These are phyloP conservation scores for Aspergillus egyptiacus DNA, from an alignment of 495 filamentous ascomycete species.

Conservation along the genomic window DNA sequence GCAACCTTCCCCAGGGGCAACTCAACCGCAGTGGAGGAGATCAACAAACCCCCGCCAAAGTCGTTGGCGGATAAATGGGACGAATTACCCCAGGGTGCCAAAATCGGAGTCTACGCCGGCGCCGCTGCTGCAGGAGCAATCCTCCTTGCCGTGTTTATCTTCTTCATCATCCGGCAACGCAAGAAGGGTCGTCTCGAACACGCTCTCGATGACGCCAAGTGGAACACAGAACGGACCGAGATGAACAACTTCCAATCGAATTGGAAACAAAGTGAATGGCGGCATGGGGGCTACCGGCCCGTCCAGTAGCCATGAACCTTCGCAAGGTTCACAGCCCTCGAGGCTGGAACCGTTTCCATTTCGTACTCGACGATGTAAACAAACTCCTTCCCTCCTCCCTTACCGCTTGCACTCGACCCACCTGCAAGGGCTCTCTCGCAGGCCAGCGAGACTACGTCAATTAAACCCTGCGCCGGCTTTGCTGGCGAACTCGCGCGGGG, in stretches of 20 bases:
- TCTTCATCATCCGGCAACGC: conserved; percentile 64
- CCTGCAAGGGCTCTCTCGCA: conserved; percentile 11
- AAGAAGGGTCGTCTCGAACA: conserved; percentile 59
- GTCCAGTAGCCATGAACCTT: conserved; percentile 24
- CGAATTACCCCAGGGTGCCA: conserved; percentile 45
- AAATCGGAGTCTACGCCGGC: conserved; percentile 54
- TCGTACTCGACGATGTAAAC: conserved; percentile 13
- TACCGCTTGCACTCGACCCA: not conserved
- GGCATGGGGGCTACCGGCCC: conserved; percentile 31
- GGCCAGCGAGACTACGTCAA: conserved; percentile 9
- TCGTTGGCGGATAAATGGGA: conserved; percentile 52
- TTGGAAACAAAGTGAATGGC: conserved; percentile 39
- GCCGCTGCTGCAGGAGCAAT: conserved; percentile 47
- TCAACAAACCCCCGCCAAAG: conserved; percentile 32
- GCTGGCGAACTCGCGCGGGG: conserved; percentile 21
- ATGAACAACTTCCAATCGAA: conserved; percentile 49
- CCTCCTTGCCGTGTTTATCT: conserved; percentile 40
- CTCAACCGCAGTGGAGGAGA: conserved; percentile 45
- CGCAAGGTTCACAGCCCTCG: not conserved
- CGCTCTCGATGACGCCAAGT: conserved; percentile 48
- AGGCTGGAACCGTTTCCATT: too few species aligned
- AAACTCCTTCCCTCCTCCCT: conserved; percentile 6
- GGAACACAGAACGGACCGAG: conserved; percentile 57
- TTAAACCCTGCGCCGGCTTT: conserved; percentile 17
- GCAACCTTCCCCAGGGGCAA: conserved; percentile 51